A percentile compares a stretch with the other conserved stretches of the same genome.
phyloP scores from a whole-genome alignment of 805 yeast genomes.

The Teunomyces gatunensis region DNA sequence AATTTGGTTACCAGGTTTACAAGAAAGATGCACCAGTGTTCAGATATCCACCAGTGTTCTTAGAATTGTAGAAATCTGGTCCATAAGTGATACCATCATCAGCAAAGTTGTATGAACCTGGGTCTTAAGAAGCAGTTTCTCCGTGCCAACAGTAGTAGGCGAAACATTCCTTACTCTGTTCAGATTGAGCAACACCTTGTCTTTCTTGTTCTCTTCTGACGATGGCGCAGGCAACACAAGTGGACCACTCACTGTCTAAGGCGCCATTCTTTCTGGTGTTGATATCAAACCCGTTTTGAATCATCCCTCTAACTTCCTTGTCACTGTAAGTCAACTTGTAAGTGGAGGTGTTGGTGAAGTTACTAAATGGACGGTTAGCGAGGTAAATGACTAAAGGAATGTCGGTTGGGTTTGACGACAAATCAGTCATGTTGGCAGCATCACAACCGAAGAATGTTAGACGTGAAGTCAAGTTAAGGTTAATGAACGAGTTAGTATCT shows the following conservation, averaged over 20 bases:
- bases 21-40: slow-evolving; percentile 5
- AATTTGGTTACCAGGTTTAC: background rate
- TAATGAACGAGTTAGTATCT: slow-evolving; percentile 56
- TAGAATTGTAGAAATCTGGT: slow-evolving; percentile 6
- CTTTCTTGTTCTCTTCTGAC: slow-evolving; percentile 76
- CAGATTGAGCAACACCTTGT: slow-evolving; percentile 52
- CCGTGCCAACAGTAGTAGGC: slow-evolving; percentile 76
- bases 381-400: slow-evolving; percentile 78
- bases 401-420: slow-evolving; percentile 20
- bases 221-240: slow-evolving; percentile 81
- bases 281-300: slow-evolving; percentile 71
- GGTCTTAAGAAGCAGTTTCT: slow-evolving; percentile 2
- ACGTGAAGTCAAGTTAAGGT: slow-evolving; percentile 56
- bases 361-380: slow-evolving; percentile 70
- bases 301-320: slow-evolving; percentile 55
- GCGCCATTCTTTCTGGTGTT: slow-evolving; percentile 65
- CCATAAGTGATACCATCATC: slow-evolving; percentile 8
- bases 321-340: slow-evolving; percentile 59
- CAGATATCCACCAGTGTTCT: slow-evolving; percentile 7
- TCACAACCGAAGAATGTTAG: slow-evolving; percentile 87
- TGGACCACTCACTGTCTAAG: slow-evolving; percentile 62
- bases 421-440: slow-evolving; percentile 54
- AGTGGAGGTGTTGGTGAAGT: slow-evolving; percentile 67
- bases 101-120: slow-evolving; percentile 10
- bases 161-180: slow-evolving; percentile 71